Conservation (phyloP, 192 early-diverging fungal genomes). For the Coemansia guatemalensis region DNA sequence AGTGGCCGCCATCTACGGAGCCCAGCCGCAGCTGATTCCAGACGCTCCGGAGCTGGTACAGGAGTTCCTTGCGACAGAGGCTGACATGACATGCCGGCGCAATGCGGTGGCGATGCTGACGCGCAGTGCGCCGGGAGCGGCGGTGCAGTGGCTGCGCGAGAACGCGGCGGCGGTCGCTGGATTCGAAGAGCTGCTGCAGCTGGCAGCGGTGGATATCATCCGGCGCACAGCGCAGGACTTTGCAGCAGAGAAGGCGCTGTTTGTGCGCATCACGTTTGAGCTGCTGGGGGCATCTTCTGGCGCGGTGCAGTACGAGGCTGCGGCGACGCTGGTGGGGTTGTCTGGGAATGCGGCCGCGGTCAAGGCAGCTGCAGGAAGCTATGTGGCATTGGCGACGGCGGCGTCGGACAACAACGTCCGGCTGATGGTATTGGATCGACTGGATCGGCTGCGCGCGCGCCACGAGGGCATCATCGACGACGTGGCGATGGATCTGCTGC, state of each 20-base stretch:
- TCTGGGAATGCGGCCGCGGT: conserved; percentile 87
- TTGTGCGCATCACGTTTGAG: conserved; percentile 88
- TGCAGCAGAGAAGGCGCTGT: conserved; percentile 85
- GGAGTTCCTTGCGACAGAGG: conserved; percentile 69
- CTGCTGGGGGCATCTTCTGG: conserved; percentile 77
- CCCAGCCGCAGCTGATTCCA: conserved; percentile 89
- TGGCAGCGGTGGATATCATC: conserved; percentile 92
- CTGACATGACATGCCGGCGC: conserved; percentile 88
- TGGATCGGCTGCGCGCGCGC: conserved; percentile 83
- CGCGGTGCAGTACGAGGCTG: conserved; percentile 98
- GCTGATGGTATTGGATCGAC: conserved; percentile 89
- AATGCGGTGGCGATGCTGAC: conserved; percentile 95
- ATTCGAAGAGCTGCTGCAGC: conserved; percentile 92
- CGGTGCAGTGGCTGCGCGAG: conserved; percentile 82
- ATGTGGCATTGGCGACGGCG: conserved; percentile 87
- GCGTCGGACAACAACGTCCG: conserved; percentile 99
- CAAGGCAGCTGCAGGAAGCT: conserved; percentile 89
- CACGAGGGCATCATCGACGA: conserved; percentile 89
- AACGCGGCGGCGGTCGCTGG: conserved; percentile 70
- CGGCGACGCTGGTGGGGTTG: conserved; percentile 84
- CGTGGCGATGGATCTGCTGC: conserved; percentile 94
- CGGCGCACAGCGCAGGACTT: conserved; percentile 85
- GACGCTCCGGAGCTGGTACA: conserved; percentile 91
- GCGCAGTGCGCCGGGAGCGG: conserved; percentile 70
- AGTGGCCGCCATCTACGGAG: conserved; percentile 84